Conservation (phyloP, 1,284 basidiomycete genomes). For the Paramarasmius palmivorus region DNA sequence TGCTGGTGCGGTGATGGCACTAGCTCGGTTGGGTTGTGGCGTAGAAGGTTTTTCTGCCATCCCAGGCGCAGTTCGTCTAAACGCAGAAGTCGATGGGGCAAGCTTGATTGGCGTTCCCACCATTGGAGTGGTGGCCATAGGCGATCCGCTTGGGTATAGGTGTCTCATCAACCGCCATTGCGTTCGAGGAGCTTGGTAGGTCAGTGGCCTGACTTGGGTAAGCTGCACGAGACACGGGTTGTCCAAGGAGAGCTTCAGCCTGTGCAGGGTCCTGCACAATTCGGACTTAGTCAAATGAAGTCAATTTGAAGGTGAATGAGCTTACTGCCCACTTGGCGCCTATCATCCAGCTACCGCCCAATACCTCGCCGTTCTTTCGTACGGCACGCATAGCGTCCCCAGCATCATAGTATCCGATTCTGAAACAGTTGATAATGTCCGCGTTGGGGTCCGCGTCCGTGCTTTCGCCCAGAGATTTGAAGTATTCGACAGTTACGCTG, state of each 20-base stretch:
- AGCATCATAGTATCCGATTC: constrained; percentile 66
- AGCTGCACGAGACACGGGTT: constrained; percentile 32
- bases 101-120: constrained; percentile 69
- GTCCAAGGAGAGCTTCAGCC: constrained; percentile 53
- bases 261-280: constrained; percentile 53
- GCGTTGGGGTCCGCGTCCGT: constrained; percentile 63
- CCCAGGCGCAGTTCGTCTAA: constrained; percentile 44
- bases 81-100: constrained; percentile 69
- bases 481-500: constrained; percentile 66
- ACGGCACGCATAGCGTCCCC: constrained; percentile 75
- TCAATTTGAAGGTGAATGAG: constrained; percentile 18
- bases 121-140: constrained; percentile 28
- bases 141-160: constrained; percentile 21
- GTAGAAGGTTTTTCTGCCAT: constrained; percentile 15
- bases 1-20: constrained; percentile 13
- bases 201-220: constrained; percentile 23
- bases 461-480: constrained; percentile 64
- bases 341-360: constrained; percentile 77
- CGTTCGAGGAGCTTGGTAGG: constrained; percentile 25
- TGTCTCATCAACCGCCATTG: constrained; percentile 47
- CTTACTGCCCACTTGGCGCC: constrained; percentile 79
- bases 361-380: constrained; percentile 74
- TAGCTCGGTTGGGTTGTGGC: neutral
- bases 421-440: constrained; percentile 71
- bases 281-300: constrained; percentile 8